Evolutionary conservation across 345 rosid genomes (phyloP).

Genomic region (Ailanthus altissimus): DNA sequence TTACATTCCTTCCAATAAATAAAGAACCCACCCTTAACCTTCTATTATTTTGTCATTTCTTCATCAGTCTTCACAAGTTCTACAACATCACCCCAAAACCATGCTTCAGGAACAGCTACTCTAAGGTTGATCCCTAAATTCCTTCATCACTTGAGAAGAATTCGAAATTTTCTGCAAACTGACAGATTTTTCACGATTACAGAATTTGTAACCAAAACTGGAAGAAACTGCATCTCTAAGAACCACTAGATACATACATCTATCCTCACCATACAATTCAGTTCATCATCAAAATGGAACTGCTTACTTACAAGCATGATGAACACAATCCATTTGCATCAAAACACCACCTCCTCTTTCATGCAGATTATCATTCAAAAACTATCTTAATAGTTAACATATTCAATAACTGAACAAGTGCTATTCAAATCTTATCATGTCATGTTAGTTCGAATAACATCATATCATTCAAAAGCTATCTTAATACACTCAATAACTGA

Average conservation of each 20-base stretch:
- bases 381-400: background rate
- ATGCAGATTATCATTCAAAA: slow-evolving; percentile 4
- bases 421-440: too few relatives aligned
- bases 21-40: too few relatives aligned
- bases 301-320: slow-evolving; percentile 11
- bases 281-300: slow-evolving; percentile 13
- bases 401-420: too few relatives aligned
- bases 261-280: slow-evolving; percentile 8
- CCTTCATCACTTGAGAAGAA: slow-evolving; percentile 7
- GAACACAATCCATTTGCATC: slow-evolving; percentile 8
- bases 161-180: background rate
- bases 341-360: background rate
- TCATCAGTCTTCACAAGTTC: too few relatives aligned
- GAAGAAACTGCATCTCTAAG: slow-evolving; percentile 9
- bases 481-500: too few relatives aligned
- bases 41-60: too few relatives aligned
- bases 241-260: slow-evolving; percentile 18
- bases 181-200: background rate
- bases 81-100: too few relatives aligned
- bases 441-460: too few relatives aligned
- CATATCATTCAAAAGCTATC: too few relatives aligned
- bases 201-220: slow-evolving; percentile 4
- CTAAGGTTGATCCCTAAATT: too few relatives aligned
- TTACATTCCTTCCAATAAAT: too few relatives aligned
- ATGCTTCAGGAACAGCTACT: too few relatives aligned